Evolutionary conservation across 139 green algal genomes (phyloP).

Genomic region (Medakamo hakoo): DNA sequence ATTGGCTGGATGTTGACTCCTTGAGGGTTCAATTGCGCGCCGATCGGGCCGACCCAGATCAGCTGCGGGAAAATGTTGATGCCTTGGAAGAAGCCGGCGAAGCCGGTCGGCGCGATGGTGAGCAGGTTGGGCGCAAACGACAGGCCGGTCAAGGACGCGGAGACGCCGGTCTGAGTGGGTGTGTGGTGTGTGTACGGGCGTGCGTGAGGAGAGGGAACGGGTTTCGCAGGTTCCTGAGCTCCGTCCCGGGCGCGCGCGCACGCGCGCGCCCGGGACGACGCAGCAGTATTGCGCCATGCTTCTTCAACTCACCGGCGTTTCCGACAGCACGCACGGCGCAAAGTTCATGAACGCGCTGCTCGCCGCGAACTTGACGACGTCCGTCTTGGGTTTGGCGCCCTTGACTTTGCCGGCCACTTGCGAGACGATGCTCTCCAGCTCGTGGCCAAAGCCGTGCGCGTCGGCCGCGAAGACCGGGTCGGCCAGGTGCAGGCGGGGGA

Average conservation of each 20-base stretch:
- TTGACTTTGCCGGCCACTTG: neutral
- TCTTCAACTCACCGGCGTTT: too few relatives aligned
- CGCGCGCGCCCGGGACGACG: too few relatives aligned
- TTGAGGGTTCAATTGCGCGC: neutral
- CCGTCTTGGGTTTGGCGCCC: neutral
- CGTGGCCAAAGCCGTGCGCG: neutral
- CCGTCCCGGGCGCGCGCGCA: too few relatives aligned
- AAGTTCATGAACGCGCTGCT: neutral
- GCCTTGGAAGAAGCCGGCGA: neutral
- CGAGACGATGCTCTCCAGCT: neutral
- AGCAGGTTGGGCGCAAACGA: neutral
- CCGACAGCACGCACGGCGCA: neutral
- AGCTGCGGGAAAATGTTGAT: neutral
- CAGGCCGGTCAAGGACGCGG: neutral
- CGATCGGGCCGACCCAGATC: neutral
- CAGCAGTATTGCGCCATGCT: too few relatives aligned
- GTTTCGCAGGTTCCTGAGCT: too few relatives aligned
- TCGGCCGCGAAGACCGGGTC: neutral
- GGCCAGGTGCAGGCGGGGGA: neutral
- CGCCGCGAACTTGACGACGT: neutral
- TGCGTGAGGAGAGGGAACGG: too few relatives aligned
- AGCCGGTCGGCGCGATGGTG: neutral
- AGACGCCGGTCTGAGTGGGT: neutral
- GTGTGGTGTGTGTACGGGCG: too few relatives aligned
- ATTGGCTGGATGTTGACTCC: neutral